Conservation (phyloP, 352 stramenopile species). For the Phytopythium vexans region DNA sequence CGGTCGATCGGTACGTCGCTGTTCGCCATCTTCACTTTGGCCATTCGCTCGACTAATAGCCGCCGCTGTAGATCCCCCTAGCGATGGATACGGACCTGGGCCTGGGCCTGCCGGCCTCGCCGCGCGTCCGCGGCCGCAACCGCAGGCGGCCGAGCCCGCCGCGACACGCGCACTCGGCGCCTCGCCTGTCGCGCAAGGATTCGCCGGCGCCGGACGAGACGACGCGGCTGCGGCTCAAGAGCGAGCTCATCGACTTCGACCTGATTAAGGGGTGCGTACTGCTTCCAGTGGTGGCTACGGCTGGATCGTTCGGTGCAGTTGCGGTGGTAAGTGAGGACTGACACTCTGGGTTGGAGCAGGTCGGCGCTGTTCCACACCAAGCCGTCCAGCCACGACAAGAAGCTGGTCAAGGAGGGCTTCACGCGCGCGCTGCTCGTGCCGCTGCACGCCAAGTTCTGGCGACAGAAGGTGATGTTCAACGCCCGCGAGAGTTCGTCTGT, state of each 20-base stretch:
- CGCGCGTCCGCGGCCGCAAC: constrained; percentile 23
- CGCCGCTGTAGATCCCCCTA: too few species aligned
- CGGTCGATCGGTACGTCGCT: too few species aligned
- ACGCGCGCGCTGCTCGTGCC: constrained; percentile 65
- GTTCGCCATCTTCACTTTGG: too few species aligned
- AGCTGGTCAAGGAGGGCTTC: constrained; percentile 72
- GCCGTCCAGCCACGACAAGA: constrained; percentile 74
- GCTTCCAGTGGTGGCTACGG: neutral
- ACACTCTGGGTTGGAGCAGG: constrained; percentile 15
- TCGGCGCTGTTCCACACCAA: constrained; percentile 87
- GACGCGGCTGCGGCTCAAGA: constrained; percentile 41
- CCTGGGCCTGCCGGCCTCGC: constrained; percentile 6
- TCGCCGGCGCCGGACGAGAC: constrained; percentile 31
- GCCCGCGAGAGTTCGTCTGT: neutral
- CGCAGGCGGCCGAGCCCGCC: neutral
- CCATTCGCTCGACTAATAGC: too few species aligned
- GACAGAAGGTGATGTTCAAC: constrained; percentile 38
- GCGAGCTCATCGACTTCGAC: constrained; percentile 85
- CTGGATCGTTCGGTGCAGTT: neutral
- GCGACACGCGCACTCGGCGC: neutral
- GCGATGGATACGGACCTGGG: constrained; percentile 41
- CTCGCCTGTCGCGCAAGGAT: constrained; percentile 48
- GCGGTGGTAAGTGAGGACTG: neutral
- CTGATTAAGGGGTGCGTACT: constrained; percentile 74
- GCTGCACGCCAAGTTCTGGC: constrained; percentile 72